These are phyloP conservation scores for Luvunga scandens DNA, from an alignment of 345 rosid species.

Conservation along the genomic window DNA sequence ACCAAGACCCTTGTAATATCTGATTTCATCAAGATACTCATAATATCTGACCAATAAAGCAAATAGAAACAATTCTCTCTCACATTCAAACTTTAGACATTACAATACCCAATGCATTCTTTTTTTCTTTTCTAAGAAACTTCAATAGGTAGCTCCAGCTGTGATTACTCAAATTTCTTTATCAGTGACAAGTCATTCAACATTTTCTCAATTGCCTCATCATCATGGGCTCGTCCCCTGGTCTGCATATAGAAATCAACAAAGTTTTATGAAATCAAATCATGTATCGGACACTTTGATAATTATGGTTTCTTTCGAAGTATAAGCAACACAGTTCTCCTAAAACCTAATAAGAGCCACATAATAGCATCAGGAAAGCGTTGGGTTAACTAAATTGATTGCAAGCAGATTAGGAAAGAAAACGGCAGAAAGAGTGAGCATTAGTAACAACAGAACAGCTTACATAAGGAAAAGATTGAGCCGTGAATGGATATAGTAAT, in stretches of 20 bases:
- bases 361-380: neutral
- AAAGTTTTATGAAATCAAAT: neutral
- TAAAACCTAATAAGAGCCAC: neutral
- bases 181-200: slow-evolving; percentile 77
- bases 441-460: neutral
- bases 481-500: neutral
- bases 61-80: neutral
- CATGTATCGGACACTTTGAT: neutral
- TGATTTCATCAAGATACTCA: no score
- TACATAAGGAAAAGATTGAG: neutral
- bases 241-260: slow-evolving; percentile 45
- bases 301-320: no score
- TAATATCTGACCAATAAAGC: neutral
- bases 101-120: neutral
- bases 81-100: neutral
- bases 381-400: neutral
- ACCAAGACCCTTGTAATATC: no score
- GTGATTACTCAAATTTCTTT: slow-evolving; percentile 73
- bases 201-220: slow-evolving; percentile 91
- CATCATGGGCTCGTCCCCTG: slow-evolving; percentile 79
- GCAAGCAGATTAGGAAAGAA: neutral
- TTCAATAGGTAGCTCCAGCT: neutral
- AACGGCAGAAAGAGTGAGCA: neutral
- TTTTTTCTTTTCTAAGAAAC: neutral
- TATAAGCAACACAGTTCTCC: neutral